phyloP scores from a whole-genome alignment of 805 yeast genomes.

The Kluyveromyces starmeri region DNA sequence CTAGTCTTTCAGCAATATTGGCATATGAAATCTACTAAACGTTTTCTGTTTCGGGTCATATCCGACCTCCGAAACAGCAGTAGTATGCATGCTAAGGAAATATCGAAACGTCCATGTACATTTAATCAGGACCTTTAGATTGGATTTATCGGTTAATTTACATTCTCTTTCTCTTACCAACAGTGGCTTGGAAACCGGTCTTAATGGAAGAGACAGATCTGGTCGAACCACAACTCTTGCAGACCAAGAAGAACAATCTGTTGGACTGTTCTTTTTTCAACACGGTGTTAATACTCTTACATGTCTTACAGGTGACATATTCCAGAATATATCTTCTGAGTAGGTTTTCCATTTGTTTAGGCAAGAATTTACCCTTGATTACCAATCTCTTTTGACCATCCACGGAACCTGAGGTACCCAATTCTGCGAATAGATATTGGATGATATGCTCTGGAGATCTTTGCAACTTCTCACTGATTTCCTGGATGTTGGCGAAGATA shows the following conservation, averaged over 20 bases:
- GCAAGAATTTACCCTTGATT: constrained; percentile 96
- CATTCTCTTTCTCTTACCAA: constrained; percentile 78
- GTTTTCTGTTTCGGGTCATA: too few relatives aligned
- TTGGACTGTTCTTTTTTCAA: constrained; percentile 91
- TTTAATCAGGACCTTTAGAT: too few relatives aligned
- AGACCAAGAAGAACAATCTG: constrained; percentile 94
- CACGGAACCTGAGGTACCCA: constrained; percentile 98
- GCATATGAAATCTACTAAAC: too few relatives aligned
- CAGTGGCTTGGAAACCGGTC: constrained; percentile 99
- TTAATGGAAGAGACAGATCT: constrained; percentile 95
- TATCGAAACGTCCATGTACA: too few relatives aligned
- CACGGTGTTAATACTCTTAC: constrained; percentile 95
- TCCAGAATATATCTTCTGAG: constrained; percentile 93
- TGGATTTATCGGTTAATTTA: constrained; percentile 11
- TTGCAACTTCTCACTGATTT: constrained; percentile 86
- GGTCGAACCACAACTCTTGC: constrained; percentile 96
- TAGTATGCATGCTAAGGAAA: too few relatives aligned
- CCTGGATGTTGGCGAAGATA: constrained; percentile 91
- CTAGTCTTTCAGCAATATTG: too few relatives aligned
- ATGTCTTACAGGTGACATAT: constrained; percentile 97
- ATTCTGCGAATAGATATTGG: constrained; percentile 93
- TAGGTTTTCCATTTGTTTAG: constrained; percentile 94
- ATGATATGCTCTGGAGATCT: constrained; percentile 96
- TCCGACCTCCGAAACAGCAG: too few relatives aligned
- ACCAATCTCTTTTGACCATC: constrained; percentile 97